Base-by-base conservation (phyloP, 345 rosid species). In the Leavenworthia alabamica region DNA sequence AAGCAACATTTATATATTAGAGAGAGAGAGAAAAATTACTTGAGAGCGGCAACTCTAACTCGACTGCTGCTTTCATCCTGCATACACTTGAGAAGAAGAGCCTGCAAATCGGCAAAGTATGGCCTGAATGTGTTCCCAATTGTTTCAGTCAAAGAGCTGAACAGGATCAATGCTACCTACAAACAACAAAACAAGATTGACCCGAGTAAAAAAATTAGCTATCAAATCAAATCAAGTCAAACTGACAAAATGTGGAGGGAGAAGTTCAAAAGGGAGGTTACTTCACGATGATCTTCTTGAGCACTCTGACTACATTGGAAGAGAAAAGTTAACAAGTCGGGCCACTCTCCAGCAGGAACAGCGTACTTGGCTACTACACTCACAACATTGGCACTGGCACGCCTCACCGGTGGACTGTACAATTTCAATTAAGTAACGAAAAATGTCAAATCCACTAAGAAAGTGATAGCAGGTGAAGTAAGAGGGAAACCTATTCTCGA, bases 361-460 rank as follows among this genome's bases (percentile, higher is more conserved):
- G 95, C 95, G 31, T 93, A 90, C 77, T 93, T 93, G 0, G 99
- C 97, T 8, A 90, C 72, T 2, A 93, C 83, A 62, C 97, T 90
- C 61, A 93, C 99, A 45, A 90, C 99, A 73, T 93, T 90, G 8
- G 99, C 99, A 67, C 99, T 94, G 14, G 99, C 99, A 69, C 92
- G 85, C 66, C 99, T 78, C 68, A 94, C 99, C 0, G 90, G 96
- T 2, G 92, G 79, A 68, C 99, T 94, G 71, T 56, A 49, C 32
- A 1, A 19, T 1, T 42, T 7, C 13, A 51, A 16, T 23, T 23
- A 9, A 13, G 29, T 9, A 26, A 36, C 7, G n/a, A 2, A 44
- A 31, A 27, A 16, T 3, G 10, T 54, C 7, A 56, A 62, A 23
- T 9, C 47, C 47, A 55, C 53, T 4, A 5, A 1, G 46, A n/a